Evolutionary conservation across 2,329 filamentous ascomycete genomes (phyloP).

Genomic region (Monosporascus cannonballus): DNA sequence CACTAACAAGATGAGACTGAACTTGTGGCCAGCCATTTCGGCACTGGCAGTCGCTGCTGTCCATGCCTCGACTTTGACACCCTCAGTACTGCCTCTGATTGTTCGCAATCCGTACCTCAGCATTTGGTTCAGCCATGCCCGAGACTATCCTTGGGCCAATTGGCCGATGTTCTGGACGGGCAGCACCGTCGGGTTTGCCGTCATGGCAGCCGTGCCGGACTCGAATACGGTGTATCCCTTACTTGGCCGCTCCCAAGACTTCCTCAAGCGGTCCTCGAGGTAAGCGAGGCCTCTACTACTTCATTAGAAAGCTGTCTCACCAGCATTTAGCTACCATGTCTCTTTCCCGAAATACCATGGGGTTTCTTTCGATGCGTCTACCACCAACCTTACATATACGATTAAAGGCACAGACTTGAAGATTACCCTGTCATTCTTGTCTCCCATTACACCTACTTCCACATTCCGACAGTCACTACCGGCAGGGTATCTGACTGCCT

Average conservation of each 20-base stretch:
- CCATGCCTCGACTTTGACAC: slow-evolving; percentile 46
- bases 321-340: slow-evolving; percentile 29
- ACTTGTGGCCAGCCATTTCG: slow-evolving; percentile 20
- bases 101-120: slow-evolving; percentile 57
- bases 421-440: slow-evolving; percentile 53
- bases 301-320: background rate
- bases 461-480: slow-evolving; percentile 75
- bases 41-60: slow-evolving; percentile 29
- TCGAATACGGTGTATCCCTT: slow-evolving; percentile 41
- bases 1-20: slow-evolving; percentile 19
- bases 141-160: slow-evolving; percentile 69
- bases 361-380: slow-evolving; percentile 42
- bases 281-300: slow-evolving; percentile 5
- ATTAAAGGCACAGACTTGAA: slow-evolving; percentile 27
- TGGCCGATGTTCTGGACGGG: slow-evolving; percentile 88
- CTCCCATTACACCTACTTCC: slow-evolving; percentile 74
- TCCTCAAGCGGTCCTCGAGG: slow-evolving; percentile 26
- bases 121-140: slow-evolving; percentile 58
- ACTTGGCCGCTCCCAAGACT: slow-evolving; percentile 46
- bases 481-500: slow-evolving; percentile 70
- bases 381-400: slow-evolving; percentile 43
- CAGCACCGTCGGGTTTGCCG: slow-evolving; percentile 38
- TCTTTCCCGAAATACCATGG: slow-evolving; percentile 37
- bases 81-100: slow-evolving; percentile 50
- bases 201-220: slow-evolving; percentile 40